Evolutionary conservation across 345 rosid species (phyloP).

Genomic region (Rhodamnia rubescens): DNA sequence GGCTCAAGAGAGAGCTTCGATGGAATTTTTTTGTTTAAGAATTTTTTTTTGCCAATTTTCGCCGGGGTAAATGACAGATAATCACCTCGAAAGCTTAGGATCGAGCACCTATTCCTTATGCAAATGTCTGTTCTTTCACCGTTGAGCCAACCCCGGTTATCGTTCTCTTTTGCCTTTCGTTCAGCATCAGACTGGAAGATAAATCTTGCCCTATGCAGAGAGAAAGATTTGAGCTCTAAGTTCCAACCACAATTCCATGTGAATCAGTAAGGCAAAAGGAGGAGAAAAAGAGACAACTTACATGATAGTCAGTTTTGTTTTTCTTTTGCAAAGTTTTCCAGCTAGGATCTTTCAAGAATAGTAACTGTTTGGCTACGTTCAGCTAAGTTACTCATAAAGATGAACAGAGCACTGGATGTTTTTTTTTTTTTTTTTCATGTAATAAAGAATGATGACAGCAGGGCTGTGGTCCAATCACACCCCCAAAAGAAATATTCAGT

Average conservation of each 20-base stretch:
- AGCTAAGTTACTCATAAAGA: neutral
- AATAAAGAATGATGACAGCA: slow-evolving; percentile 10
- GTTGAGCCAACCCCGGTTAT: neutral
- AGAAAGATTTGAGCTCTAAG: neutral
- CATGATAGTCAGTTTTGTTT: neutral
- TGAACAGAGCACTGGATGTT: slow-evolving; percentile 3
- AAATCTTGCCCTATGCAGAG: neutral
- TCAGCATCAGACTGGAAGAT: neutral
- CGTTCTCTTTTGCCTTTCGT: neutral
- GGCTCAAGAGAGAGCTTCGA: neutral
- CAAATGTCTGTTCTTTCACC: neutral
- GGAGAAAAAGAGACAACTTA: neutral
- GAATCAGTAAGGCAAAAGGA: neutral
- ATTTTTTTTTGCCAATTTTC: neutral
- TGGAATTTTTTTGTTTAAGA: neutral
- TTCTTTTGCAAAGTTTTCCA: neutral
- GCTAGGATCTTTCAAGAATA: neutral
- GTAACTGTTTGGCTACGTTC: neutral
- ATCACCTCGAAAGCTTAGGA: neutral
- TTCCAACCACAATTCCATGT: neutral
- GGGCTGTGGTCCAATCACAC: slow-evolving; percentile 11
- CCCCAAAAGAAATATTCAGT: slow-evolving; percentile 1
- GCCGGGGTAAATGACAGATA: neutral
- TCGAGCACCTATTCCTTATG: neutral
- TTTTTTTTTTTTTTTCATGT: neutral